Base-by-base conservation (phyloP, 805 yeast species). In the Candida saitoana region DNA sequence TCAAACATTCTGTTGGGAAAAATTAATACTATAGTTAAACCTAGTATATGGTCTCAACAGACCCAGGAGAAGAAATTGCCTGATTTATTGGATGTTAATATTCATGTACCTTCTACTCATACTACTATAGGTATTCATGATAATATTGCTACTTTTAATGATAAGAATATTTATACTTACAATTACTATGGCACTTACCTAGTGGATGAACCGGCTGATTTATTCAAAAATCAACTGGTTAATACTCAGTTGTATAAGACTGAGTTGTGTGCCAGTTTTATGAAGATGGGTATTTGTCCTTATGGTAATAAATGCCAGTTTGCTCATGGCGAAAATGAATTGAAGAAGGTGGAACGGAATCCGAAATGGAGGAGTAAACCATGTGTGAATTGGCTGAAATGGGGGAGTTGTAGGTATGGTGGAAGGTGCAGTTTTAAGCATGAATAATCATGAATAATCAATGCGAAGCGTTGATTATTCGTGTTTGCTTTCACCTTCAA, bases 381-480 rank as follows among this genome's bases (percentile, higher is more conserved):
- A 12, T 89, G 97, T 68, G 84, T 81, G 48, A 89, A 89, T 60
- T 89, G 96, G 96, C 57, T 79, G 17, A 83, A 82, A 56, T 75
- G 74, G 35, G 96, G 96, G 11, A 67, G 76, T 36, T 89, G 97
- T 60, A 79, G 95, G 31, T 89, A 89, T 64, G 96, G 96, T 19
- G 86, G 79, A 59, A 77, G 97, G 56, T 89, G 97, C 62, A 87
- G 96, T 57, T 89, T 90, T 71, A 87, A 84, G 57, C 97, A 89
- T 63, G 87, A 84, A 14, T 36, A 18, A 16, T 11, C 17, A 12
- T 29, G n/a, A 9, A 29, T 7, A 14, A 29, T 29, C 27, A 22
- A 22, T 11, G 11, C 27, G 11, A 22, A 22, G 27, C 11, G 27
- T 22, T 22, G 27, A 22, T 22, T 22, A 22, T n/a, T n/a, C n/a